Base-by-base conservation (phyloP, 805 yeast genomes). In the Nadsonia fulvescens region DNA sequence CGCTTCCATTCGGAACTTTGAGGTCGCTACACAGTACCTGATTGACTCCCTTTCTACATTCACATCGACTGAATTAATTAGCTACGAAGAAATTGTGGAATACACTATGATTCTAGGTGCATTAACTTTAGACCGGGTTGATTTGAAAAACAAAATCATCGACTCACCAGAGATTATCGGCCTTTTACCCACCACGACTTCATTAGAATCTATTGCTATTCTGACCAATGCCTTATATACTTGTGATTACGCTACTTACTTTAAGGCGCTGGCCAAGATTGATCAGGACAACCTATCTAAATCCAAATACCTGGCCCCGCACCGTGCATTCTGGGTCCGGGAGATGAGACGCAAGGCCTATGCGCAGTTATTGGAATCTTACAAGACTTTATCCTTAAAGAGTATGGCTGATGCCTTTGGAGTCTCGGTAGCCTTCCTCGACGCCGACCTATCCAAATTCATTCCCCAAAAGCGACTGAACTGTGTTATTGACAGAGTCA, bases 311-410 rank as follows among this genome's bases (percentile, higher is more conserved):
- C 55, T 86, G 33, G 58, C 66, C 22, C 66, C 68, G 15, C 98
- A 89, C 51, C 63, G 92, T 5, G 72, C 73, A 43, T 89, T 61
- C 51, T 83, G 78, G 46, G 60, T 83, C 34, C 68, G 96, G 36
- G 96, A 86, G 51, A 66, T 89, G 73, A 69, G 98, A 54, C 72
- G 92, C 48, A 82, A 79, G 52, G 94, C 93, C 2, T 89, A 89
- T 46, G 70, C 91, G 2, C 98, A 89, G 54, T 61, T 89, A 42
- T 64, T 89, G 44, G 96, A 89, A 55, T 76, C 93, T 36, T 89
- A 89, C 61, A 81, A 79, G 56, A 75, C 94, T 2, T 59, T 89
- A 36, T 77, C 93, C 11, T 50, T 86, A 37, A 74, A 71, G 49
- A 77, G 93, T 16, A 89, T 89, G 96, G 94, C 96, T 11, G 70